These are phyloP conservation scores for Rhizopogon vesiculosus DNA, from an alignment of 768 basidiomycete genomes.

Conservation along the genomic window DNA sequence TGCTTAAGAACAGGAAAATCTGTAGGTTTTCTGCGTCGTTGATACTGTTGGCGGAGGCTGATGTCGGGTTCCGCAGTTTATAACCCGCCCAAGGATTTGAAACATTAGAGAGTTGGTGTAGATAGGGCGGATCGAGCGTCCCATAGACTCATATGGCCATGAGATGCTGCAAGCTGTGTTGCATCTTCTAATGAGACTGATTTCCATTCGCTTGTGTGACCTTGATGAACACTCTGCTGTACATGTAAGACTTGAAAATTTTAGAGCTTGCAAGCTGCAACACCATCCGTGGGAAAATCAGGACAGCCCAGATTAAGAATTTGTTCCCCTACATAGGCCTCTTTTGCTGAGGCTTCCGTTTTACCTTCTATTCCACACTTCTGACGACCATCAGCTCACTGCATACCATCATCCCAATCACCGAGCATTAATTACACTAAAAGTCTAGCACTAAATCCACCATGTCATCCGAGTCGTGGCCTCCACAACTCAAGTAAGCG, in stretches of 20 bases:
- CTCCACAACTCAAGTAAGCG: slow-evolving; percentile 69
- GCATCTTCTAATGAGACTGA: slow-evolving; percentile 19
- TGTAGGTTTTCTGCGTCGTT: slow-evolving; percentile 42
- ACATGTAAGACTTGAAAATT: too few relatives aligned
- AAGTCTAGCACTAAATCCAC: background rate
- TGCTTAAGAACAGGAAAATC: slow-evolving; percentile 92
- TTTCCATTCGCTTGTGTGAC: background rate
- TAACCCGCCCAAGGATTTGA: slow-evolving; percentile 32
- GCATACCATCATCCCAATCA: background rate
- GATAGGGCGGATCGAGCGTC: slow-evolving; percentile 1
- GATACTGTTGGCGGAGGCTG: slow-evolving; percentile 4
- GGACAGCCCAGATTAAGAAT: background rate
- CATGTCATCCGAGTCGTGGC: slow-evolving; percentile 81
- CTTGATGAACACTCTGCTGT: too few relatives aligned
- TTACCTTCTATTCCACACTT: background rate
- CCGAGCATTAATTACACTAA: background rate
- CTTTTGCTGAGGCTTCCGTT: background rate
- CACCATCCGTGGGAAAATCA: slow-evolving; percentile 16
- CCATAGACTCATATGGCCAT: slow-evolving; percentile 23
- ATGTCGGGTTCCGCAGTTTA: slow-evolving; percentile 25
- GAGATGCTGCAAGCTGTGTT: slow-evolving; percentile 14
- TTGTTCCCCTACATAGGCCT: too few relatives aligned
- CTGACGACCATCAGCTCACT: background rate
- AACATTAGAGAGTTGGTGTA: slow-evolving; percentile 23
- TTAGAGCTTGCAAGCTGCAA: background rate